Conservation (phyloP, 1,139 yeast species). For the Nakaseomyces nivariensis region DNA sequence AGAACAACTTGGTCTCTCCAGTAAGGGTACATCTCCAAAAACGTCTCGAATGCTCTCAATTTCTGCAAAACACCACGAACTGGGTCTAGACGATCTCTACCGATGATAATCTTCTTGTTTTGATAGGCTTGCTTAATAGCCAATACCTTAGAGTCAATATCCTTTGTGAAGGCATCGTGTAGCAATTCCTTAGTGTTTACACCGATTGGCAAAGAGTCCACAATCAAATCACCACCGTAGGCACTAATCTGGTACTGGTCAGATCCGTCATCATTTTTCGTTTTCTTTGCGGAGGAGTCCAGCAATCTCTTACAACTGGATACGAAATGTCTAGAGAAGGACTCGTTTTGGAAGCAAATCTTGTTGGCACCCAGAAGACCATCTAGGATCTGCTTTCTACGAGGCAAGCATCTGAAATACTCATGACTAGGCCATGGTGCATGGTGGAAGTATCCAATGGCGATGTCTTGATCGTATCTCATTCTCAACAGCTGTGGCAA, state of each 20-base stretch:
- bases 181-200: constrained; percentile 63
- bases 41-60: constrained; percentile 69
- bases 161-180: constrained; percentile 40
- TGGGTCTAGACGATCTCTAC: constrained; percentile 70
- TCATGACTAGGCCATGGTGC: constrained; percentile 95
- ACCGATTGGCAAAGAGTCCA: constrained; percentile 76
- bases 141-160: constrained; percentile 37
- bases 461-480: constrained; percentile 63
- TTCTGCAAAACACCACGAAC: constrained; percentile 81
- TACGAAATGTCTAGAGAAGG: constrained; percentile 82
- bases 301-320: constrained; percentile 78
- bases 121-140: constrained; percentile 59
- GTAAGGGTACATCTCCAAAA: constrained; percentile 81
- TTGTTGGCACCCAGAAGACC: constrained; percentile 87
- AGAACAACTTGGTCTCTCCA: constrained; percentile 83
- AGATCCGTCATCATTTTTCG: constrained; percentile 17
- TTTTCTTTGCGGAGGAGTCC: constrained; percentile 47
- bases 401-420: constrained; percentile 79
- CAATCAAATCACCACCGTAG: constrained; percentile 65
- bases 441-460: constrained; percentile 76
- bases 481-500: constrained; percentile 80
- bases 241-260: constrained; percentile 43
- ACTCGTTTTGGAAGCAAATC: constrained; percentile 75
- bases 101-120: constrained; percentile 68
- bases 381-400: constrained; percentile 69